These are phyloP conservation scores for Phragmites australis DNA, from an alignment of 176 grass and related monocot genomes.

Conservation along the genomic window DNA sequence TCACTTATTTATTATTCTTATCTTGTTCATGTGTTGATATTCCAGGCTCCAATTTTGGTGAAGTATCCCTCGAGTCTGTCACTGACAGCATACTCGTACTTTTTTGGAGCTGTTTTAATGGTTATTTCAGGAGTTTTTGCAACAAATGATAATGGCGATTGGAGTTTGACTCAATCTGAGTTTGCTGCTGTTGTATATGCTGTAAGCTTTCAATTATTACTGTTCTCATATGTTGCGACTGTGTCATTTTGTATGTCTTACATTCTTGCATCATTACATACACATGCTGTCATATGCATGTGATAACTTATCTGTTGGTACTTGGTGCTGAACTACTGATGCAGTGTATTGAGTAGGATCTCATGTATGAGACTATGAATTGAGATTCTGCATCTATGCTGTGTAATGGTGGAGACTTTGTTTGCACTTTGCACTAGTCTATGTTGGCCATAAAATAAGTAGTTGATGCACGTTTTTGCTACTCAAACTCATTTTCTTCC, in stretches of 20 bases:
- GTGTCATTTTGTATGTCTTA: slow-evolving; percentile 5
- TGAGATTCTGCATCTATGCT: slow-evolving; percentile 26
- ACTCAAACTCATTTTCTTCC: background rate
- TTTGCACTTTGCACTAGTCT: slow-evolving; percentile 24
- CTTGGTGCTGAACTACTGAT: background rate
- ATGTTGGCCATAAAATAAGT: background rate
- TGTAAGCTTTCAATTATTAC: slow-evolving; percentile 56
- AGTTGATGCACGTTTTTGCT: background rate
- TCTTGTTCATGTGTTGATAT: slow-evolving; percentile 19
- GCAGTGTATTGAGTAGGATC: background rate
- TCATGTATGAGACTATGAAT: background rate
- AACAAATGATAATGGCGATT: slow-evolving; percentile 54
- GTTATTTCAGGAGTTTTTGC: slow-evolving; percentile 67
- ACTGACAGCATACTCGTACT: slow-evolving; percentile 82
- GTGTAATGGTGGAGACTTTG: background rate
- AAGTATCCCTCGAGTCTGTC: slow-evolving; percentile 81
- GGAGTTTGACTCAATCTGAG: slow-evolving; percentile 76
- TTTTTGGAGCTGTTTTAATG: slow-evolving; percentile 85
- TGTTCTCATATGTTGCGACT: background rate
- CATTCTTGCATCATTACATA: background rate
- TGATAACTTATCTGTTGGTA: background rate
- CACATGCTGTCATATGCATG: background rate
- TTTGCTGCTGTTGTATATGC: slow-evolving; percentile 80
- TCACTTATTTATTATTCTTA: slow-evolving; percentile 31
- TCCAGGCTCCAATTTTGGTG: slow-evolving; percentile 80